A percentile compares a stretch with the other conserved stretches of the same genome.
These are phyloP conservation scores for Coriolopsis trogii DNA, from an alignment of 1,284 basidiomycete species.

Conservation along the genomic window DNA sequence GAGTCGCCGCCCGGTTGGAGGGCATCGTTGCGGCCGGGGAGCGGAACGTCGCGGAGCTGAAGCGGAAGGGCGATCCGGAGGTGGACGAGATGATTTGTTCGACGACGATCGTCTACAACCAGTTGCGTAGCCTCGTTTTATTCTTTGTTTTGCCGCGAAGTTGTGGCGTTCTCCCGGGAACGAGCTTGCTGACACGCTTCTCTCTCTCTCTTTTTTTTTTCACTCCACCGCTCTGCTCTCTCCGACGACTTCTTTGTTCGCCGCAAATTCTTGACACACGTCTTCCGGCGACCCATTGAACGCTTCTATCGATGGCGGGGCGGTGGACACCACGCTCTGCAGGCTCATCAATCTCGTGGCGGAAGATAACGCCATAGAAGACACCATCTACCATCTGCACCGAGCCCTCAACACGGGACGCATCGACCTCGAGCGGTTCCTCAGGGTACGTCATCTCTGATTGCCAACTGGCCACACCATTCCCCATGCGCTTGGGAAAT, in stretches of 20 bases:
- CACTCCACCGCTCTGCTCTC: not conserved
- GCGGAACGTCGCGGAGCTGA: constrained; percentile 68
- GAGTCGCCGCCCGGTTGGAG: constrained; percentile 71
- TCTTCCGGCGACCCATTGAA: not conserved
- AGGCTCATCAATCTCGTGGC: constrained; percentile 94
- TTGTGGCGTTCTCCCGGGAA: constrained; percentile 8
- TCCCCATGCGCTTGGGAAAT: constrained; percentile 1
- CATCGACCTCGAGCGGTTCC: constrained; percentile 90
- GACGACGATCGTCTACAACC: constrained; percentile 94
- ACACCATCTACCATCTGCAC: constrained; percentile 97
- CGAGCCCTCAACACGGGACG: constrained; percentile 91
- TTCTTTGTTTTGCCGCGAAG: constrained; percentile 1
- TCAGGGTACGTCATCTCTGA: constrained; percentile 63
- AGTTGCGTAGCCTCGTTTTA: constrained; percentile 60
- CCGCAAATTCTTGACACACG: not conserved
- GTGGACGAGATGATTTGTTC: constrained; percentile 95
- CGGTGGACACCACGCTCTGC: constrained; percentile 14
- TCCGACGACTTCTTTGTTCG: constrained; percentile 1
- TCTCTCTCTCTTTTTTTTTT: not conserved
- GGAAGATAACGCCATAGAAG: constrained; percentile 98
- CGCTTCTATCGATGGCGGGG: not conserved
- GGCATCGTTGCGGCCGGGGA: constrained; percentile 68
- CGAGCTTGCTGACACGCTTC: too few relatives aligned
- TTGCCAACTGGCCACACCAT: constrained; percentile 1
- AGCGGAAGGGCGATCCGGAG: constrained; percentile 75